A percentile compares a stretch with the other conserved stretches of the same genome.
Conservation (phyloP, 371 early-diverging fungal species). For the Conidiobolus incongruus region DNA sequence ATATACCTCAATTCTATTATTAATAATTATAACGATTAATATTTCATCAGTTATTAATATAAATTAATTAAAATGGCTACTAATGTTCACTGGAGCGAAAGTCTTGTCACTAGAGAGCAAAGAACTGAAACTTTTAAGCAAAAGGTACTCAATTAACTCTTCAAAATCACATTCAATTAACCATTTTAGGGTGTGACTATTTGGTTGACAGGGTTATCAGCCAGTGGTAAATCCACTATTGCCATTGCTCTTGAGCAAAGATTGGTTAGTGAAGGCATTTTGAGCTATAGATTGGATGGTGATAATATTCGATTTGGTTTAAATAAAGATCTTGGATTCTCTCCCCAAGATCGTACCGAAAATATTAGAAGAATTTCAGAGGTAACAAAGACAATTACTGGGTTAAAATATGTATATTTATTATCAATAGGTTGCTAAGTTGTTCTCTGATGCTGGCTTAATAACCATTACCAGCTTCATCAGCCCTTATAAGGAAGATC, state of each 20-base stretch:
- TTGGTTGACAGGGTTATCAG: constrained; percentile 89
- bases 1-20: too few relatives aligned
- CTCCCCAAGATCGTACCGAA: constrained; percentile 73
- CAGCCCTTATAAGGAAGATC: constrained; percentile 64
- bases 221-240: constrained; percentile 79
- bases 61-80: too few relatives aligned
- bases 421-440: constrained; percentile 41
- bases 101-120: too few relatives aligned
- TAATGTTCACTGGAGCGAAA: too few relatives aligned
- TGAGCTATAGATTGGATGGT: constrained; percentile 77
- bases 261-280: constrained; percentile 40
- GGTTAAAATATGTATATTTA: neutral
- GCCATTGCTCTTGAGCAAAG: constrained; percentile 76
- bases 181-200: constrained; percentile 44
- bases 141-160: too few relatives aligned
- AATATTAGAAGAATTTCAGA: constrained; percentile 86
- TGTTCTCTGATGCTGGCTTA: constrained; percentile 66
- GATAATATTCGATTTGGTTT: constrained; percentile 89
- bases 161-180: constrained; percentile 2
- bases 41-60: too few relatives aligned
- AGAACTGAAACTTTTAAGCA: too few relatives aligned
- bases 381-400: constrained; percentile 22
- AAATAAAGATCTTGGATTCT: constrained; percentile 82
- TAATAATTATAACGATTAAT: too few relatives aligned
- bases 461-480: constrained; percentile 79